Conservation (phyloP, 495 filamentous ascomycete genomes). For the Aspergillus nanangensis region DNA sequence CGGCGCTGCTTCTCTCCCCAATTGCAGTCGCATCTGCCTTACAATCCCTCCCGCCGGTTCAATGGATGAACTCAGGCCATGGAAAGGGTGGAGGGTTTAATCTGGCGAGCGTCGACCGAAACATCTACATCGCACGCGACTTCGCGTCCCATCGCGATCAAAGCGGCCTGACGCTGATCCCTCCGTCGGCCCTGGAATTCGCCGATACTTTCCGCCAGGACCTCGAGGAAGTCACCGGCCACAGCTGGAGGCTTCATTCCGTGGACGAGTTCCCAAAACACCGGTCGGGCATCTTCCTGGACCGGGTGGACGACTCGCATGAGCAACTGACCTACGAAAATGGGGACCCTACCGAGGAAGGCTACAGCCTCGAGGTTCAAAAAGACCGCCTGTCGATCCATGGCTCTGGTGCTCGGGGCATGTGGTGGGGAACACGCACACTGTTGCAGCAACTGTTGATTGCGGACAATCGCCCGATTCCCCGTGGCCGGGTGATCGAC, state of each 20-base stretch:
- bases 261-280: constrained; percentile 18
- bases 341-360: constrained; percentile 42
- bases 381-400: constrained; percentile 27
- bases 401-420: constrained; percentile 47
- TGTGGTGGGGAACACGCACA: constrained; percentile 54
- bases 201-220: constrained; percentile 43
- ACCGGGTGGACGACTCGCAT: constrained; percentile 5
- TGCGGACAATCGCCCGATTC: constrained; percentile 18
- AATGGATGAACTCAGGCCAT: neutral
- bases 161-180: constrained; percentile 48
- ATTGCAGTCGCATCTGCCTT: neutral
- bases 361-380: constrained; percentile 37
- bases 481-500: constrained; percentile 30
- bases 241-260: constrained; percentile 20
- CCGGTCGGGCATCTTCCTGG: constrained; percentile 31
- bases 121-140: constrained; percentile 19
- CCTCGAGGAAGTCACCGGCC: constrained; percentile 31
- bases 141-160: constrained; percentile 21
- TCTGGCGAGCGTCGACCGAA: neutral
- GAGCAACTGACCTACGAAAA: constrained; percentile 39
- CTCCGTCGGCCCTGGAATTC: constrained; percentile 44
- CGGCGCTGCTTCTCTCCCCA: neutral
- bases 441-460: constrained; percentile 44
- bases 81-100: neutral
- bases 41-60: constrained; percentile 1